phyloP scores from a whole-genome alignment of 1,284 basidiomycete genomes.

The Fomitopsis pinicola region DNA sequence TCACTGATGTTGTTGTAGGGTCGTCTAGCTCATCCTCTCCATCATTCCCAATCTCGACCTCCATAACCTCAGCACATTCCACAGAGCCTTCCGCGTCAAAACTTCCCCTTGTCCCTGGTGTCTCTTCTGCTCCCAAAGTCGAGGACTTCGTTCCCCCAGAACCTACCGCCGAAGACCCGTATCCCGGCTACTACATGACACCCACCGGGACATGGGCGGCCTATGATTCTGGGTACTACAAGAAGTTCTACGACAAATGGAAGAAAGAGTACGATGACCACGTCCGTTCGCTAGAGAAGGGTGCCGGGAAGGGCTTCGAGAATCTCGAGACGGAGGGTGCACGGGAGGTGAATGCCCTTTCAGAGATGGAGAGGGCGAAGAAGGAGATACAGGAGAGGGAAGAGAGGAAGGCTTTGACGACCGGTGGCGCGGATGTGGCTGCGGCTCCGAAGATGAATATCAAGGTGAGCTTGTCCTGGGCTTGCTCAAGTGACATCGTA shows the following conservation, averaged over 20 bases:
- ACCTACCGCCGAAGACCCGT: slow-evolving; percentile 71
- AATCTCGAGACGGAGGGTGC: slow-evolving; percentile 48
- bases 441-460: slow-evolving; percentile 72
- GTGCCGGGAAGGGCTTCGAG: slow-evolving; percentile 61
- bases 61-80: slow-evolving; percentile 3
- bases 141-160: slow-evolving; percentile 73
- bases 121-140: slow-evolving; percentile 67
- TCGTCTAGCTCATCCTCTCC: slow-evolving; percentile 3
- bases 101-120: slow-evolving; percentile 18
- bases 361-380: slow-evolving; percentile 73
- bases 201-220: slow-evolving; percentile 79
- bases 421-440: slow-evolving; percentile 45
- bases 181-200: slow-evolving; percentile 86
- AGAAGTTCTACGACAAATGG: slow-evolving; percentile 69
- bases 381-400: slow-evolving; percentile 66
- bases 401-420: slow-evolving; percentile 67
- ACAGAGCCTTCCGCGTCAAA: slow-evolving; percentile 14
- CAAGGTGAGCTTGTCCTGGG: slow-evolving; percentile 38
- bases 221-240: slow-evolving; percentile 75
- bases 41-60: slow-evolving; percentile 3
- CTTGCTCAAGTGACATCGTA: not conserved
- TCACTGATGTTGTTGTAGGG: not conserved
- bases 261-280: slow-evolving; percentile 63
- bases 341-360: slow-evolving; percentile 61
- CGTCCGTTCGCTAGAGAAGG: slow-evolving; percentile 67